Evolutionary conservation across 2,329 filamentous ascomycete species (phyloP), one percentile per base, ranked within the genome.

Genomic region (Chaetomium strumarium): DNA sequence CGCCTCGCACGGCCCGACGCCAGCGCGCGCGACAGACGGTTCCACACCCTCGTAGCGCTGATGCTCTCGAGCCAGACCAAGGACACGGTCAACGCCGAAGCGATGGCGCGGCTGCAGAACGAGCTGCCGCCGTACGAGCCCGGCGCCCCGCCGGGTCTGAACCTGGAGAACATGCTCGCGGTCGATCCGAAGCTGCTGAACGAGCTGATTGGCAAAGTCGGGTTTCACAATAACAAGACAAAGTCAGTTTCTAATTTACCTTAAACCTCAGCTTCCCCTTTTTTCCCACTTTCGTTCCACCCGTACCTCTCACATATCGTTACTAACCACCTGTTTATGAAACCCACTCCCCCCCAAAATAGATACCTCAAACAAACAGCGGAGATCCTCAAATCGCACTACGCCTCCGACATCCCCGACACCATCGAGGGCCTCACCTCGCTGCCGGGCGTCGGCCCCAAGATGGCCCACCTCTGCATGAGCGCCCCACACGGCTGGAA

Each of bases 21-120:
- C 11, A 75, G 71, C 52, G 66, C 74, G 24, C 74, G 71, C 53
- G 79, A 81, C 64, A 83, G 83, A 66, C 80, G 91, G 7, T 91
- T 95, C 62, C 91, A 96, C 64, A 95, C 89, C 3, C 79, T 96
- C 30, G 77, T 95, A 37, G 82, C 90, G 13, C 75, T 96, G 57
- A 96, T 96, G 91, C 78, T 96, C 33, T 92, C 86, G 34, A 90
- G 85, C 46, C 91, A 96, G 73, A 96, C 91, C 10, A 95, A 95
- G 67, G 91, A 96, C 69, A 93, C 90, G 1, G 88, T 92, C 52
- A 96, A 88, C 20, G 87, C 90, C 0, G 86, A 83, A 13, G 90
- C 86, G 7, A 95, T 96, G 84, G 78, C 77, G 63, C 80, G 83
- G 19, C 75, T 96, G 55, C 86, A 95, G 70, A 83, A 81, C 5